phyloP scores from a whole-genome alignment of 2,329 filamentous ascomycete genomes.

The Onygena corvina region DNA sequence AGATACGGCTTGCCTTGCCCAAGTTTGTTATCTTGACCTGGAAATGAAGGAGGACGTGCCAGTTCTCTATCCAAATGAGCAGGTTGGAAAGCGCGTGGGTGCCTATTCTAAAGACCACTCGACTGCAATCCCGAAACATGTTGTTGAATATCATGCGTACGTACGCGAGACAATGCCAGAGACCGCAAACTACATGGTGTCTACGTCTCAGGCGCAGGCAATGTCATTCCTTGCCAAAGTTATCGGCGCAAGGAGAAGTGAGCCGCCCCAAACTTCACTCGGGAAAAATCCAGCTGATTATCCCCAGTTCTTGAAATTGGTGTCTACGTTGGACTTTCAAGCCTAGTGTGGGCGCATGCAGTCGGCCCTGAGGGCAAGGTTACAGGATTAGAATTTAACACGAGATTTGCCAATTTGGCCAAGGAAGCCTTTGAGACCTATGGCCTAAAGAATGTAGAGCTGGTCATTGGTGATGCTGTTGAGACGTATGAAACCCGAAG shows the following conservation, averaged over 20 bases:
- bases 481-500: too few relatives aligned
- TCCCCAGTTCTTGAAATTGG: slow-evolving; percentile 1
- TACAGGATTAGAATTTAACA: neutral
- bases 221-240: neutral
- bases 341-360: neutral
- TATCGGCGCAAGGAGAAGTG: neutral
- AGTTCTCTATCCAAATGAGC: neutral
- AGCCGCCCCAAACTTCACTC: neutral
- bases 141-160: neutral
- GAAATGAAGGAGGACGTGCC: neutral
- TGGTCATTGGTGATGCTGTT: neutral
- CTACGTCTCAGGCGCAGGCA: neutral
- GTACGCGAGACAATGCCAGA: neutral
- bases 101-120: neutral
- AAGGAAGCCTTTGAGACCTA: slow-evolving; percentile 1
- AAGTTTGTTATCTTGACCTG: too few relatives aligned
- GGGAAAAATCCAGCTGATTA: neutral
- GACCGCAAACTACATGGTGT: slow-evolving; percentile 2
- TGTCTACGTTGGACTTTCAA: neutral
- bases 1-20: too few relatives aligned
- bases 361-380: slow-evolving; percentile 1
- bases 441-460: neutral
- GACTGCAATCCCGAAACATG: neutral
- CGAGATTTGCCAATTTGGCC: neutral
- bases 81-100: neutral